A percentile compares a stretch with the other conserved stretches of the same genome.
Evolutionary conservation across 305 asterid species (phyloP).

Genomic region (Ilex paraguariensis): DNA sequence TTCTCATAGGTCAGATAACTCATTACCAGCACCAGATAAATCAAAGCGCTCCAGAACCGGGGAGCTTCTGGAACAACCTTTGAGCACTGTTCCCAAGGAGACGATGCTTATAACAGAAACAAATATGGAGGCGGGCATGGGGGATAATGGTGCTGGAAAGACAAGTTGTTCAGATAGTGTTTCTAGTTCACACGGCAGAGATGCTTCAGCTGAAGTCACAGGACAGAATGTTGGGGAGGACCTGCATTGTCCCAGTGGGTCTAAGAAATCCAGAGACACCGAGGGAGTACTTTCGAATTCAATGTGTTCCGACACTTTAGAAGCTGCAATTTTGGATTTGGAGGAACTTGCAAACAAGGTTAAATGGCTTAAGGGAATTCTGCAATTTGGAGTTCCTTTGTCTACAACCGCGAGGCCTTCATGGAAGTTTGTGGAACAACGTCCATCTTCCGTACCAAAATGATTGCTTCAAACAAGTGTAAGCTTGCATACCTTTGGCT

Average conservation of each 20-base stretch:
- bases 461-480: neutral
- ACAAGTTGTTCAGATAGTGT: neutral
- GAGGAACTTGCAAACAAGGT: slow-evolving; percentile 51
- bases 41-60: slow-evolving; percentile 11
- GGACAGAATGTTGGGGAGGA: slow-evolving; percentile 18
- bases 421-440: slow-evolving; percentile 26
- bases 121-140: slow-evolving; percentile 5
- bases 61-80: slow-evolving; percentile 6
- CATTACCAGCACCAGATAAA: slow-evolving; percentile 21
- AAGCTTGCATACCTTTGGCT: too few relatives aligned
- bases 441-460: slow-evolving; percentile 8
- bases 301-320: slow-evolving; percentile 24
- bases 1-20: slow-evolving; percentile 19
- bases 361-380: slow-evolving; percentile 40
- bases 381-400: slow-evolving; percentile 25
- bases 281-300: slow-evolving; percentile 23
- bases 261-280: slow-evolving; percentile 14
- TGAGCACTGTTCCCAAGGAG: slow-evolving; percentile 17
- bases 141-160: slow-evolving; percentile 3
- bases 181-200: slow-evolving; percentile 9
- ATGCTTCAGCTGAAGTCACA: slow-evolving; percentile 7
- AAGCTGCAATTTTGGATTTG: slow-evolving; percentile 49
- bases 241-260: slow-evolving; percentile 6
- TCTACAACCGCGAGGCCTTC: slow-evolving; percentile 20
- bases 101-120: slow-evolving; percentile 3